Conservation (phyloP, 2,329 filamentous ascomycete species). For the Fusarium graminum region DNA sequence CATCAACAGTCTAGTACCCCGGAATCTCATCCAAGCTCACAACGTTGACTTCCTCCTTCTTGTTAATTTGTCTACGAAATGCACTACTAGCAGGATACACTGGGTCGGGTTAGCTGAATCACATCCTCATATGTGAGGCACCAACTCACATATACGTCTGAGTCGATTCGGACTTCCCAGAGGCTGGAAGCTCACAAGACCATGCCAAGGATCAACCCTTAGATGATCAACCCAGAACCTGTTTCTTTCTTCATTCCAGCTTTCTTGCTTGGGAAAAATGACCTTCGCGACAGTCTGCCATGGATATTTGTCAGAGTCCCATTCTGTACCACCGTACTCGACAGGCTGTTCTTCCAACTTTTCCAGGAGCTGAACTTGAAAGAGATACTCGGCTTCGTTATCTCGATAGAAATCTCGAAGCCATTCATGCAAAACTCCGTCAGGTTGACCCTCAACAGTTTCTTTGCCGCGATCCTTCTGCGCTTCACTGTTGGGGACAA, state of each 20-base stretch:
- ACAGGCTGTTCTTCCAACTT: background rate
- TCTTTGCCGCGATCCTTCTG: background rate
- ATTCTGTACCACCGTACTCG: conserved; percentile 1
- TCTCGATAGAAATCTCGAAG: background rate
- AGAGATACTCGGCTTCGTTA: conserved; percentile 2
- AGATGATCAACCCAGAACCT: conserved; percentile 2
- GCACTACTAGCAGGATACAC: conserved; percentile 9
- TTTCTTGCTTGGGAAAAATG: background rate
- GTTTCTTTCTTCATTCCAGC: conserved; percentile 9
- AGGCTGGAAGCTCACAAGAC: conserved; percentile 5
- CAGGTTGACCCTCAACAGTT: background rate
- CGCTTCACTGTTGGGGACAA: background rate
- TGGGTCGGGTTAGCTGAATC: background rate
- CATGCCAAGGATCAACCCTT: background rate
- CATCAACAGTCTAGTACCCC: background rate
- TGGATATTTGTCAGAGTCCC: conserved; percentile 2
- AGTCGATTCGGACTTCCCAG: conserved; percentile 6
- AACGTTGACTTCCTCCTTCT: background rate
- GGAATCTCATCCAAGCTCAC: background rate
- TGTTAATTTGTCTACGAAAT: conserved; percentile 1
- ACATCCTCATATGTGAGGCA: accelerated
- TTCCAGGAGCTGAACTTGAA: background rate
- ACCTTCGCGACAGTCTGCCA: conserved; percentile 4
- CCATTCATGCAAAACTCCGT: background rate
- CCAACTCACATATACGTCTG: background rate